These are phyloP conservation scores for Platanthera guangdongensis DNA, from an alignment of 106 monocot genomes.

Conservation along the genomic window DNA sequence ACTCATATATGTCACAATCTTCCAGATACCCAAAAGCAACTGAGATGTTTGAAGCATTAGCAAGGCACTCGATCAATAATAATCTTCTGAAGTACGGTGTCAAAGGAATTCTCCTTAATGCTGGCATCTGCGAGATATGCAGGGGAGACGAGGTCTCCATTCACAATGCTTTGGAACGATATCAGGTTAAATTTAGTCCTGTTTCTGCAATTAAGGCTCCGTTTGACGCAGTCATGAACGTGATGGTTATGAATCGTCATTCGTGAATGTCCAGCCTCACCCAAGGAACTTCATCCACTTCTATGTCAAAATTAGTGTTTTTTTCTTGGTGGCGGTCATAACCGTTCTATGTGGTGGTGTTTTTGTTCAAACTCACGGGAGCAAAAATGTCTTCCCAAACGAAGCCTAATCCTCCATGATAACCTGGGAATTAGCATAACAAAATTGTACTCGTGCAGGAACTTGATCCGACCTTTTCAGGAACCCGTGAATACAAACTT, in stretches of 20 bases:
- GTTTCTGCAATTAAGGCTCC: background rate
- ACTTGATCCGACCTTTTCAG: conserved; percentile 67
- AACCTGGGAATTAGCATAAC: background rate
- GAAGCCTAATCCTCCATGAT: background rate
- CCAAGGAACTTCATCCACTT: too few relatives aligned
- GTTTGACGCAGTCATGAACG: too few relatives aligned
- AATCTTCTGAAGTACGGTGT: conserved; percentile 86
- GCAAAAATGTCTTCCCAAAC: too few relatives aligned
- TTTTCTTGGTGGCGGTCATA: too few relatives aligned
- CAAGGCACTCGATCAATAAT: conserved; percentile 60
- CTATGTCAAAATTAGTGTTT: too few relatives aligned
- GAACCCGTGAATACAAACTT: conserved; percentile 71
- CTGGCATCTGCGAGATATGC: conserved; percentile 86
- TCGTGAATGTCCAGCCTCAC: too few relatives aligned
- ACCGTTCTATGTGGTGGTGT: too few relatives aligned
- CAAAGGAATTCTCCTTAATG: conserved; percentile 84
- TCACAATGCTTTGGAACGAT: conserved; percentile 57
- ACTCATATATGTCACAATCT: background rate
- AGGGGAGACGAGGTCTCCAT: conserved; percentile 79
- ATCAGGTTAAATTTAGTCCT: conserved; percentile 37
- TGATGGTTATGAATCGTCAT: too few relatives aligned
- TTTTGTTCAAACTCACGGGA: too few relatives aligned
- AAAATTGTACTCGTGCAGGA: conserved; percentile 12
- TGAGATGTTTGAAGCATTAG: conserved; percentile 74
- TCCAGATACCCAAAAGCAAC: conserved; percentile 83